Evolutionary conservation across 208 protist species (phyloP), one percentile per base, ranked within the genome.

Genomic region (Leishmania aethiopica): DNA sequence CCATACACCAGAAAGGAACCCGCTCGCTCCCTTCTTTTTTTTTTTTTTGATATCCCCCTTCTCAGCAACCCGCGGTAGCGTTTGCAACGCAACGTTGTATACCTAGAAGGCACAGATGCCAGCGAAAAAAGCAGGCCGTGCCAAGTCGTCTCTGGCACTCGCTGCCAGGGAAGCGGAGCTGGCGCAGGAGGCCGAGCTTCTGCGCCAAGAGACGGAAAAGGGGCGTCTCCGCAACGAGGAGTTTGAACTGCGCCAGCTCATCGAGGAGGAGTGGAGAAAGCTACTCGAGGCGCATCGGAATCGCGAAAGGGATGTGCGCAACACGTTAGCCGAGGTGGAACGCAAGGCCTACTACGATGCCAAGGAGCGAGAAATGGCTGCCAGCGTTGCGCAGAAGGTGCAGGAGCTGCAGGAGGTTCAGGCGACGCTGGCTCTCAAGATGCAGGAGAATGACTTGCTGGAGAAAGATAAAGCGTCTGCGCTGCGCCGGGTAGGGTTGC

Each of bases 241-340:
- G 80, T 62, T 73, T 25, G 82, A 92, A 57, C 78, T 89, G 8
- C 91, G 92, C 17, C 84, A 91, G 62, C 81, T 83, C 45, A 71
- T 95, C 28, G 91, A 93, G 49, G 92, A 96, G 77, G 93, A 95
- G 75, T 90, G 93, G 85, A 55, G 84, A 42, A 83, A 84, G n/a
- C 64, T 85, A 7, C 79, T 94, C 10, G 91, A 94, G 28, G 78
- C 84, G 35, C 79, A 89, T 17, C 88, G 90, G 45, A 55, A 86
- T 40, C 88, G 91, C 10, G 84, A 94, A 79, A 71, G 88, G 79
- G 86, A 91, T 47, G 60, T 93, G 15, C 82, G 86, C 78, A 88
- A 87, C 64, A 85, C 85, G 51, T 88, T 94, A 42, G 86, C 79
- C 1, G 91, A 95, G 67, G 79, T 81, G 1, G 90, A 91, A 49